Conservation (phyloP, 2,329 filamentous ascomycete genomes). For the Chaetomiaceae sp. region DNA sequence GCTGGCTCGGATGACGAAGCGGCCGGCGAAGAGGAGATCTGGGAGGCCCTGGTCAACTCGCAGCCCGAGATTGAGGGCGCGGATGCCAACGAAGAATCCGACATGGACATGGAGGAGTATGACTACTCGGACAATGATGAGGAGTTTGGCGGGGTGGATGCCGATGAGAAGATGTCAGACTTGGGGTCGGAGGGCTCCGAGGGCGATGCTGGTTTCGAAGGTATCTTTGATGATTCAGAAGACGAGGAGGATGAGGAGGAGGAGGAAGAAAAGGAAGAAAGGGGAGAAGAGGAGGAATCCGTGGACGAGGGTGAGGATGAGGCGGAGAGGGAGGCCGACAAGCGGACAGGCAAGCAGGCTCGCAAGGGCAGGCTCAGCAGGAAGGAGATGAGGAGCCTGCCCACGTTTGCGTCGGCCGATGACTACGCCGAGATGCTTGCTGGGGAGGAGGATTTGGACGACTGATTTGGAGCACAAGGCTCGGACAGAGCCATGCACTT, state of each 20-base stretch:
- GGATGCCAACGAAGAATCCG: slow-evolving; percentile 46
- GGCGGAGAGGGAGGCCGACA: slow-evolving; percentile 39
- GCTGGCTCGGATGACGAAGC: slow-evolving; percentile 52
- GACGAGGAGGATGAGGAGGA: slow-evolving; percentile 31
- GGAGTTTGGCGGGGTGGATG: slow-evolving; percentile 25
- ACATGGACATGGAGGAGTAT: slow-evolving; percentile 44
- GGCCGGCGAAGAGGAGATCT: slow-evolving; percentile 35
- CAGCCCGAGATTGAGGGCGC: slow-evolving; percentile 41
- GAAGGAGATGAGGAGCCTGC: slow-evolving; percentile 82
- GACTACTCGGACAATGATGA: slow-evolving; percentile 42
- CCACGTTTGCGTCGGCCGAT: slow-evolving; percentile 87
- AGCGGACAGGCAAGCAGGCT: slow-evolving; percentile 33
- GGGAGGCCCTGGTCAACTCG: slow-evolving; percentile 34
- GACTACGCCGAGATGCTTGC: slow-evolving; percentile 86
- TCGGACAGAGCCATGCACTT: too few relatives aligned
- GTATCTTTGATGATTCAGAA: slow-evolving; percentile 38
- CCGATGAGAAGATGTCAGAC: slow-evolving; percentile 42
- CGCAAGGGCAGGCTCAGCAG: slow-evolving; percentile 57
- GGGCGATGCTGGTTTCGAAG: slow-evolving; percentile 34
- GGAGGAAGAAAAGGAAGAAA: slow-evolving; percentile 25
- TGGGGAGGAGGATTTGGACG: slow-evolving; percentile 52
- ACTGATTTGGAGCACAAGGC: neutral
- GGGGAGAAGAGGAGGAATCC: slow-evolving; percentile 9
- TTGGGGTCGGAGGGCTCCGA: slow-evolving; percentile 32
- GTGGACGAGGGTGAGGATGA: slow-evolving; percentile 30